phyloP scores from a whole-genome alignment of 2,329 filamentous ascomycete species.

The Talaromyces sp. region DNA sequence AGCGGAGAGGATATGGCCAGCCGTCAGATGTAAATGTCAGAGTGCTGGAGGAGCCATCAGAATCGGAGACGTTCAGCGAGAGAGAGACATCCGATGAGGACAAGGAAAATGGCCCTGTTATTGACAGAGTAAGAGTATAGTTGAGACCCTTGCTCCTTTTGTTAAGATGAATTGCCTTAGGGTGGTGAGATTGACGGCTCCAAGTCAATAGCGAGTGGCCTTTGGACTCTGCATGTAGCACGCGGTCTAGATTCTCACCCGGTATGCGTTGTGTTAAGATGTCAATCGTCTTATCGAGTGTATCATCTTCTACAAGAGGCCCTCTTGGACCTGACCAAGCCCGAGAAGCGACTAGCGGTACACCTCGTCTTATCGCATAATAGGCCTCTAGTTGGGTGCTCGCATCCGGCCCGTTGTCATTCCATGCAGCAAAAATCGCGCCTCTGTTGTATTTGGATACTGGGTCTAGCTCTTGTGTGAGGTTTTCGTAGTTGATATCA shows the following conservation, averaged over 20 bases:
- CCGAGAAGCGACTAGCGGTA: slow-evolving; percentile 48
- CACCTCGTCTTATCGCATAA: slow-evolving; percentile 45
- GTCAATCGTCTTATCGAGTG: slow-evolving; percentile 35
- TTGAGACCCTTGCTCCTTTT: slow-evolving; percentile 50
- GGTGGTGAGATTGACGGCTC: slow-evolving; percentile 24
- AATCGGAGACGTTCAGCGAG: slow-evolving; percentile 20
- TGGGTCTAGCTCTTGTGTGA: slow-evolving; percentile 41
- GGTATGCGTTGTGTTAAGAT: slow-evolving; percentile 39
- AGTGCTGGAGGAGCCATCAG: slow-evolving; percentile 17
- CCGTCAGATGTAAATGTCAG: slow-evolving; percentile 42
- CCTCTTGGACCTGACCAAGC: slow-evolving; percentile 49
- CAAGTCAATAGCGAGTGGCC: slow-evolving; percentile 14
- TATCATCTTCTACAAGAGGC: slow-evolving; percentile 30
- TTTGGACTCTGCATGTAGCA: slow-evolving; percentile 24
- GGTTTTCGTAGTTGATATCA: slow-evolving; percentile 47
- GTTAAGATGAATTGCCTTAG: slow-evolving; percentile 24
- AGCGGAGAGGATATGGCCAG: slow-evolving; percentile 45
- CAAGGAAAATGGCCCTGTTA: slow-evolving; percentile 43
- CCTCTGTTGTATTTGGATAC: slow-evolving; percentile 37
- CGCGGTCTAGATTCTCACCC: slow-evolving; percentile 45
- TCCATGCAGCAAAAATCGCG: slow-evolving; percentile 48
- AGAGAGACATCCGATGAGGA: slow-evolving; percentile 40
- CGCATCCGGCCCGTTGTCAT: slow-evolving; percentile 50
- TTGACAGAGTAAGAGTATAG: slow-evolving; percentile 48
- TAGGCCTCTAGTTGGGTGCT: slow-evolving; percentile 48